Evolutionary conservation across 2,329 filamentous ascomycete genomes (phyloP), one percentile per base, ranked within the genome.

Genomic region (Myriosclerotinia scirpicola): DNA sequence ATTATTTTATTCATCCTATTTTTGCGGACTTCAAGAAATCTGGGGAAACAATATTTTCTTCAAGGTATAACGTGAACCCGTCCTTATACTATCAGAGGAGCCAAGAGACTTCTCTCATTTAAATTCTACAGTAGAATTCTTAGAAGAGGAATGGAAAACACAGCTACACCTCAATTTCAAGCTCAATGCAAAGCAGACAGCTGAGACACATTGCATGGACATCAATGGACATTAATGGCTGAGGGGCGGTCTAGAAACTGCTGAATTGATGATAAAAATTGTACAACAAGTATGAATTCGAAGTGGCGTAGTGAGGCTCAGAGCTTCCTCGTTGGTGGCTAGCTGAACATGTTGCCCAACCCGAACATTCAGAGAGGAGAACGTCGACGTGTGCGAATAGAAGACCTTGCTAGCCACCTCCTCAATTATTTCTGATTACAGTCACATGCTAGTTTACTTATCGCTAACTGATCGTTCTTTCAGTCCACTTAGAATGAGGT

Each of bases 1-100:
- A 60, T 48, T 7, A 48, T 48, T 11, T 22, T 60, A 12, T n/a
- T 60, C 56, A 60, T 60, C 7, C 6, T 60, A 30, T n/a, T 3
- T 14, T 26, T 26, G 11, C 12, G 22, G 22, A 52, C 9, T 52
- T 52, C n/a, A 15, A 52, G 22, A 26, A 52, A 15, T 3, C 15
- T 26, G 5, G 26, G 6, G 7, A 52, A 26, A 52, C 5, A 26
- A 52, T 30, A 5, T 5, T 38, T 38, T 38, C 17, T 22, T n/a
- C 34, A 1, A 12, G 11, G 11, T 38, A 14, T 52, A 14, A 14
- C 7, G 20, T 38, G 8, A 5, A 6, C 11, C 11, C 11, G 20
- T 36, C 12, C 2, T n/a, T 14, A n/a, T 15, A 15, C 0, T 38
- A 9, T 38, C n/a, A 36, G 9, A 38, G 20, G 11, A 36, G 34